Conservation (phyloP, 768 basidiomycete species). For the Boletus sp. region DNA sequence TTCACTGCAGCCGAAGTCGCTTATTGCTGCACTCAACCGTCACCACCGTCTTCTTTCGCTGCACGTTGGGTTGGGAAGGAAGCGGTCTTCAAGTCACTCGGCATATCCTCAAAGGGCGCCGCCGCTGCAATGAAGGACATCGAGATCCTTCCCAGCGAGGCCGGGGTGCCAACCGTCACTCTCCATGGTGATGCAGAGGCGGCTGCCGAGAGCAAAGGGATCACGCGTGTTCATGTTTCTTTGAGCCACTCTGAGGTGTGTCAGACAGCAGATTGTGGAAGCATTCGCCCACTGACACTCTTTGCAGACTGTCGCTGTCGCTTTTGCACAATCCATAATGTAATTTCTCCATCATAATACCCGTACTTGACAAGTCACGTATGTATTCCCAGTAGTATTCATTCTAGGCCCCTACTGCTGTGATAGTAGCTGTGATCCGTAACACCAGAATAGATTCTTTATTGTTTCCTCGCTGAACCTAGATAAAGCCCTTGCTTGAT, state of each 20-base stretch:
- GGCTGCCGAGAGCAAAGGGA: slow-evolving; percentile 69
- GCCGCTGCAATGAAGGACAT: slow-evolving; percentile 96
- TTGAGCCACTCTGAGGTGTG: slow-evolving; percentile 91
- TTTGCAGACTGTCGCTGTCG: slow-evolving; percentile 74
- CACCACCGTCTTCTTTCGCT: slow-evolving; percentile 86
- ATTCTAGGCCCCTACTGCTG: background rate
- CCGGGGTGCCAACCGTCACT: slow-evolving; percentile 76
- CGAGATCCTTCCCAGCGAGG: slow-evolving; percentile 79
- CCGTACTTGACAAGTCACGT: background rate
- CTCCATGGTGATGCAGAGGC: slow-evolving; percentile 78
- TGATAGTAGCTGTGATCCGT: background rate
- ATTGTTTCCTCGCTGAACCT: background rate
- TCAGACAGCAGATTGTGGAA: slow-evolving; percentile 14
- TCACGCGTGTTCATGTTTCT: slow-evolving; percentile 76
- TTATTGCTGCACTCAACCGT: slow-evolving; percentile 87
- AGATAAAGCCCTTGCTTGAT: slow-evolving; percentile 45
- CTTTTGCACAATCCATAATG: slow-evolving; percentile 74
- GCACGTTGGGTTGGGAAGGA: slow-evolving; percentile 98
- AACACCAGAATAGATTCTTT: slow-evolving; percentile 15
- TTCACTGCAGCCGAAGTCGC: slow-evolving; percentile 86
- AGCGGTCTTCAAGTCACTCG: slow-evolving; percentile 94
- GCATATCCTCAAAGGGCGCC: slow-evolving; percentile 87
- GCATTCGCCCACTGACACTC: slow-evolving; percentile 17
- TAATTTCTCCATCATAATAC: slow-evolving; percentile 8
- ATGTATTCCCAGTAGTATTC: slow-evolving; percentile 2